Percentiles rank a stretch among this genome's conserved stretches.
These are phyloP conservation scores for Clitoria ternatea DNA, from an alignment of 306 rosid genomes.

Conservation along the genomic window DNA sequence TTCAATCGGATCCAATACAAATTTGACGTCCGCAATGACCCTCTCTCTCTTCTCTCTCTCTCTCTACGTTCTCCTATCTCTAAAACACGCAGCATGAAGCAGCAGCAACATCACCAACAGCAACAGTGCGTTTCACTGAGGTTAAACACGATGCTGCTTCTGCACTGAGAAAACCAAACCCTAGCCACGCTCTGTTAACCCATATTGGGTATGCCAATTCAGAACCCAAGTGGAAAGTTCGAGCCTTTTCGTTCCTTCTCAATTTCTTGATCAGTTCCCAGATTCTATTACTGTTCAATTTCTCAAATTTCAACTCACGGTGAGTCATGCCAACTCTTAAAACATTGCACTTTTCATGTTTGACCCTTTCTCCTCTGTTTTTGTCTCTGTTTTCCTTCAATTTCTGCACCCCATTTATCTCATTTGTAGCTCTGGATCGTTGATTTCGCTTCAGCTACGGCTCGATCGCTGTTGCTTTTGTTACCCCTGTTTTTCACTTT, in stretches of 20 bases:
- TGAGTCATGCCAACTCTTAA: slow-evolving; percentile 33
- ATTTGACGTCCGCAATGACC: slow-evolving; percentile 94
- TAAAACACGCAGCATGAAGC: slow-evolving; percentile 35
- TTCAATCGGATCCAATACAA: slow-evolving; percentile 82
- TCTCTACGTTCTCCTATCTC: slow-evolving; percentile 47
- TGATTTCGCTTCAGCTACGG: slow-evolving; percentile 41
- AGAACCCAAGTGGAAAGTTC: slow-evolving; percentile 20
- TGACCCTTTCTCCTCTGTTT: neutral
- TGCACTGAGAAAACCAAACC: slow-evolving; percentile 62
- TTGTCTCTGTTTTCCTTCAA: neutral
- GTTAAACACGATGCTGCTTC: slow-evolving; percentile 1
- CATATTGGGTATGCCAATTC: neutral
- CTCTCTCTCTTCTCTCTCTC: slow-evolving; percentile 26
- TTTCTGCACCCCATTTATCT: slow-evolving; percentile 7
- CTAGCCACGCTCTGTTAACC: slow-evolving; percentile 27
- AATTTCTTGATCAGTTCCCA: slow-evolving; percentile 23
- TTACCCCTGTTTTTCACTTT: slow-evolving; percentile 14
- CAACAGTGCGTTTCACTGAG: slow-evolving; percentile 30
- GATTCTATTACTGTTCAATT: slow-evolving; percentile 33
- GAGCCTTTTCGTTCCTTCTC: slow-evolving; percentile 7
- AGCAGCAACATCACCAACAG: slow-evolving; percentile 3
- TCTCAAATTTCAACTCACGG: slow-evolving; percentile 31
- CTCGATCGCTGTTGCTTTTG: slow-evolving; percentile 46
- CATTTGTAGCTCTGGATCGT: slow-evolving; percentile 36
- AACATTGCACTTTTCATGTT: neutral